A percentile compares a stretch with the other conserved stretches of the same genome.
Evolutionary conservation across 1,284 basidiomycete species (phyloP).

Genomic region (Anthracocystis panici-leucophaei): DNA sequence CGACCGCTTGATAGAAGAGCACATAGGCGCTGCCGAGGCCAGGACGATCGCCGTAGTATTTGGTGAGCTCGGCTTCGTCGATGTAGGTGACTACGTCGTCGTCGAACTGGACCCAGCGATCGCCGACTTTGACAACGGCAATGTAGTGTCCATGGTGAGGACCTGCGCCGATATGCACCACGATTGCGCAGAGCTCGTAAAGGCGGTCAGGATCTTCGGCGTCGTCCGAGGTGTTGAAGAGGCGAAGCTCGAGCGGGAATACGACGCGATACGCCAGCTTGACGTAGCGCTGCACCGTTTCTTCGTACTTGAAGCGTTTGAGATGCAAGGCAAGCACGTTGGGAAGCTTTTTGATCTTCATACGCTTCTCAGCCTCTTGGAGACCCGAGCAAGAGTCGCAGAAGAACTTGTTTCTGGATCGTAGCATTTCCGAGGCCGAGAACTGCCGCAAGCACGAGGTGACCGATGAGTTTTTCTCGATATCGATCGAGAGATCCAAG

Average conservation of each 20-base stretch:
- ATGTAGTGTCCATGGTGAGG: slow-evolving; percentile 98
- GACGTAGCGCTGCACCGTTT: slow-evolving; percentile 86
- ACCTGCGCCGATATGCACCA: slow-evolving; percentile 95
- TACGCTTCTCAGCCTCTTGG: slow-evolving; percentile 97
- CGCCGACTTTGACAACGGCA: slow-evolving; percentile 87
- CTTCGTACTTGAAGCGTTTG: slow-evolving; percentile 98
- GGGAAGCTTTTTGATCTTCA: slow-evolving; percentile 96
- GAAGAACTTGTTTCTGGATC: slow-evolving; percentile 97
- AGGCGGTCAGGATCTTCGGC: slow-evolving; percentile 84
- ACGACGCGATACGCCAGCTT: slow-evolving; percentile 96
- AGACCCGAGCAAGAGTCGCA: slow-evolving; percentile 96
- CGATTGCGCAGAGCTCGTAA: slow-evolving; percentile 93
- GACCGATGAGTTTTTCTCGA: slow-evolving; percentile 94
- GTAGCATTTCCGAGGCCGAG: slow-evolving; percentile 97
- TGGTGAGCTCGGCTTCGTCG: slow-evolving; percentile 87
- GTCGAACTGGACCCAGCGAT: slow-evolving; percentile 90
- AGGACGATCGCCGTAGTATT: slow-evolving; percentile 91
- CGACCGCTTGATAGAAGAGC: slow-evolving; percentile 93
- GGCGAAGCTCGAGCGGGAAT: slow-evolving; percentile 90
- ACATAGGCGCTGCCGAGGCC: slow-evolving; percentile 90
- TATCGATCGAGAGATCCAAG: slow-evolving; percentile 96
- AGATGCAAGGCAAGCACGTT: slow-evolving; percentile 94
- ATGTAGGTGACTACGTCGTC: slow-evolving; percentile 91
- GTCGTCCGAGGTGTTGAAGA: slow-evolving; percentile 97
- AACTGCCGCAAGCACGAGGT: slow-evolving; percentile 95